A percentile compares a stretch with the other conserved stretches of the same genome.
Conservation (phyloP, 2,329 filamentous ascomycete species). For the Aspergillus terreus region DNA sequence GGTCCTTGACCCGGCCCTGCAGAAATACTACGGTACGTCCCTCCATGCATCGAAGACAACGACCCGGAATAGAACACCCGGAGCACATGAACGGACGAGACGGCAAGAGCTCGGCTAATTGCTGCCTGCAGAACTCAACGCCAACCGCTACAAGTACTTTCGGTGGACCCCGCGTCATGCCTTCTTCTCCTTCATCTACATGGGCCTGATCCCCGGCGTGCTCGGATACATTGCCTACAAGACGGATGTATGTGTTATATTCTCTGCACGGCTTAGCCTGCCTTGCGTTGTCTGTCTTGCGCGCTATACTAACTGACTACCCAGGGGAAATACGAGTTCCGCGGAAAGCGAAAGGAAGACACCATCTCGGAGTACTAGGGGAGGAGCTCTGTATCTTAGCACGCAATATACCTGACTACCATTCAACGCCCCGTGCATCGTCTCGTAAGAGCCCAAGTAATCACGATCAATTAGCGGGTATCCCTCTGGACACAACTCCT, state of each 20-base stretch:
- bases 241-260: constrained; percentile 73
- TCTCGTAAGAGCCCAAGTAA: not conserved
- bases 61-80: not conserved
- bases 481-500: constrained; percentile 14
- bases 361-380: constrained; percentile 70
- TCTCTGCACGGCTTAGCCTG: not conserved
- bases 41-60: constrained; percentile 2
- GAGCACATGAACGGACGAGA: not conserved
- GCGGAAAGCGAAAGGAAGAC: constrained; percentile 86
- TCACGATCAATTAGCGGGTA: constrained; percentile 9
- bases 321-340: constrained; percentile 80
- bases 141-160: constrained; percentile 91
- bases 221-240: constrained; percentile 70
- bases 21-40: constrained; percentile 50
- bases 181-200: constrained; percentile 73
- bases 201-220: constrained; percentile 66
- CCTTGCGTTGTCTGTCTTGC: too few relatives aligned
- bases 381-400: not conserved
- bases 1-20: constrained; percentile 42
- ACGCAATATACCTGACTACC: constrained; percentile 19
- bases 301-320: constrained; percentile 12
- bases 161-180: constrained; percentile 85
- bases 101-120: not conserved
- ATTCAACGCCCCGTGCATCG: not conserved
- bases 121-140: constrained; percentile 64